phyloP scores from a whole-genome alignment of 495 filamentous ascomycete species.

The Xylaria palmicola region DNA sequence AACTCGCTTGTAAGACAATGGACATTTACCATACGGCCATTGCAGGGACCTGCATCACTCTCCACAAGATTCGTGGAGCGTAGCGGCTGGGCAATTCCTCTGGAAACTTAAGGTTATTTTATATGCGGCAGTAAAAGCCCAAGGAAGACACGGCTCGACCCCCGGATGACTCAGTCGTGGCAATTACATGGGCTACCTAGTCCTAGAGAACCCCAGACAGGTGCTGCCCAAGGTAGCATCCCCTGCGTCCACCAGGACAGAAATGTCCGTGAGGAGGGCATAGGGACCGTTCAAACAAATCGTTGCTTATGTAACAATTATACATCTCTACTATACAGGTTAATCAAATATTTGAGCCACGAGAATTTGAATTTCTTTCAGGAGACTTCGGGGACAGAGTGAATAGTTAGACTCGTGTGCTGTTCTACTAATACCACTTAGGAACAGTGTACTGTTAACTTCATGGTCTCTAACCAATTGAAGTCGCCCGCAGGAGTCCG shows the following conservation, averaged over 20 bases:
- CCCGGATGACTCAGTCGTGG: neutral
- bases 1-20: neutral
- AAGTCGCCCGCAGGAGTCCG: too few species aligned
- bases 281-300: neutral
- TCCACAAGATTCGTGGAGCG: neutral
- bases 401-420: too few species aligned
- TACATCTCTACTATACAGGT: too few species aligned
- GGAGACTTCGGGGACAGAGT: too few species aligned
- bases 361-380: too few species aligned
- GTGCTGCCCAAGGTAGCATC: neutral
- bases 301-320: neutral
- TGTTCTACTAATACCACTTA: too few species aligned
- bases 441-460: too few species aligned
- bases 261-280: neutral
- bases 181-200: neutral
- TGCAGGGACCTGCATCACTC: slow-evolving; percentile 1
- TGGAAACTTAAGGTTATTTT: neutral
- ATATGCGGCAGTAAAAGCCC: neutral
- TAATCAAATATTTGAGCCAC: too few species aligned
- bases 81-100: neutral
- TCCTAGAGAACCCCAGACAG: neutral
- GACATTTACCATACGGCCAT: neutral
- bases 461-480: too few species aligned
- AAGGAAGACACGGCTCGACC: neutral
- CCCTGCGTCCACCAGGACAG: neutral